Evolutionary conservation across 768 basidiomycete genomes (phyloP), one percentile per base, ranked within the genome.

Genomic region (Hydnum rufescens): DNA sequence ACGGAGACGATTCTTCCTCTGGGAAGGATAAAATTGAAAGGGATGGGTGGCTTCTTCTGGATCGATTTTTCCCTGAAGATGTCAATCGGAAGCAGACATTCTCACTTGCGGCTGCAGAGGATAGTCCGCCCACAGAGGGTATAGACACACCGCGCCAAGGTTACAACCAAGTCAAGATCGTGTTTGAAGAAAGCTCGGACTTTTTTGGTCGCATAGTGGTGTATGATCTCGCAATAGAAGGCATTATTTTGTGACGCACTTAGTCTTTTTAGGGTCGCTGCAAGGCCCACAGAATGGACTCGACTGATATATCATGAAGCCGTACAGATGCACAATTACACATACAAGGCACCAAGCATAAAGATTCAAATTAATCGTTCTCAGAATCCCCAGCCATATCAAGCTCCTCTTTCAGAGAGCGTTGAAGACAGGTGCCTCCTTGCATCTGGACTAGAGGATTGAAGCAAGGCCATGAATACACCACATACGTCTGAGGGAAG

Each of bases 101-200:
- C 58, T 72, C 76, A 51, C 61, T 87, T 6, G 39, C 53, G 8
- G 36, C 61, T 5, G 3, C 13, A 2, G 13, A 3, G 44, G 32
- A 46, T 26, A n/a, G n/a, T n/a, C n/a, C n/a, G n/a, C n/a, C n/a
- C n/a, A n/a, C n/a, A n/a, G n/a, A n/a, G n/a, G n/a, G n/a, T n/a
- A n/a, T n/a, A n/a, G n/a, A n/a, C n/a, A 23, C 4, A 25, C 18
- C 18, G 34, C 32, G 19, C 19, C 23, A 13, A 52, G 34, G 5
- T 29, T 28, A 25, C 52, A 25, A 13, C 6, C 66, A 69, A 18
- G 54, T 88, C 57, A 80, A 74, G 63, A 63, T 89, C 8, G 67
- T 82, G 3, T 88, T 89, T 55, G 78, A 83, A 58, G 72, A 76
- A 61, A 83, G 82, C 62, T 86, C 85, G 19, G 85, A 87, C 65